phyloP scores from a whole-genome alignment of 169 alveolate genomes.

The Pseudocohnilembus persalinus region DNA sequence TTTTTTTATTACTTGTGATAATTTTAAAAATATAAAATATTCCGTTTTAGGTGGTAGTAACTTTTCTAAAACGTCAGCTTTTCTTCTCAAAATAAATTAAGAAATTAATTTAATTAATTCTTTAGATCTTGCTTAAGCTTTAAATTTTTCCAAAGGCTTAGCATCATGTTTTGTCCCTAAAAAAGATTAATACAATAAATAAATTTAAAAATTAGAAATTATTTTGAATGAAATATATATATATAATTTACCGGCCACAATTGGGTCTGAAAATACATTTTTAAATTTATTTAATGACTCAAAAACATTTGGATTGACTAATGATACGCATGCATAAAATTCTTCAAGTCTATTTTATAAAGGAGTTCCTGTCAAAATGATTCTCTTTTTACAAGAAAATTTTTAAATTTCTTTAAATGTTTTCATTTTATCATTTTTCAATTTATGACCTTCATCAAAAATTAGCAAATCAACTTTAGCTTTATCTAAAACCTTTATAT shows the following conservation, averaged over 20 bases:
- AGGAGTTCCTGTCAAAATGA: conserved; percentile 75
- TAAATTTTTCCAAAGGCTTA: background rate
- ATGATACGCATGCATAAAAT: conserved; percentile 56
- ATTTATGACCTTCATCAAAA: conserved; percentile 96
- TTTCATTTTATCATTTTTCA: conserved; percentile 92
- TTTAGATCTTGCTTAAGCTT: conserved; percentile 40
- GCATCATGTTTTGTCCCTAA: conserved; percentile 20
- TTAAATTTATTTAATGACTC: conserved; percentile 54
- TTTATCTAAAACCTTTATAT: conserved; percentile 77
- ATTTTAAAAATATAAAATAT: conserved; percentile 45
- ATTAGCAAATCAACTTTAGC: conserved; percentile 92
- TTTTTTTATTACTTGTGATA: conserved; percentile 24
- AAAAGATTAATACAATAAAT: too few species aligned
- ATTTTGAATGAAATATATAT: background rate
- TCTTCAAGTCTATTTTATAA: conserved; percentile 65
- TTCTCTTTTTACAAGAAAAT: conserved; percentile 85
- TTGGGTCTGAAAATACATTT: conserved; percentile 52
- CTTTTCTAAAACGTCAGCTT: conserved; percentile 54
- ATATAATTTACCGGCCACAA: conserved; percentile 47
- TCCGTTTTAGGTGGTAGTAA: conserved; percentile 59
- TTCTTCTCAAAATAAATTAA: conserved; percentile 66
- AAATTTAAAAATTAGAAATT: background rate
- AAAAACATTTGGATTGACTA: conserved; percentile 60
- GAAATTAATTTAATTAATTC: conserved; percentile 48
- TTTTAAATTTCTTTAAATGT: conserved; percentile 87